These are phyloP conservation scores for Sclerotinia spermophila DNA, from an alignment of 2,329 filamentous ascomycete genomes.

Conservation along the genomic window DNA sequence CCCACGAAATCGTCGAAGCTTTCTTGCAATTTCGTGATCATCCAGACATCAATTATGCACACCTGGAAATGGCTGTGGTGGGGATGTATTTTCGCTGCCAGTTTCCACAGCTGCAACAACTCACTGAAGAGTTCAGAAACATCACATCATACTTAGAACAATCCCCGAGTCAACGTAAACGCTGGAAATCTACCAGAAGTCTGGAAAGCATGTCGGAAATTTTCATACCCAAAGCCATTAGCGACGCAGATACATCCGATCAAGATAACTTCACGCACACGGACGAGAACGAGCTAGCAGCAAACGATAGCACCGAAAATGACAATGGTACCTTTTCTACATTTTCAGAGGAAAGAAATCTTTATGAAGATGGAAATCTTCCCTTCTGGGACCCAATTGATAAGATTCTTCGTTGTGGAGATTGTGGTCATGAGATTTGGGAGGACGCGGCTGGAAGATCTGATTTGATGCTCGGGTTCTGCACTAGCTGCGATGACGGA, in stretches of 20 bases:
- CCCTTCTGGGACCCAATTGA: not conserved
- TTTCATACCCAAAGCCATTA: not conserved
- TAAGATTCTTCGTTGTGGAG: conserved; percentile 25
- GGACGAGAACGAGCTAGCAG: not conserved
- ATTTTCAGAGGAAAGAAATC: not conserved
- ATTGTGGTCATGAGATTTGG: conserved; percentile 32
- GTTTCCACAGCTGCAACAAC: not conserved
- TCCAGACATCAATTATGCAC: not conserved
- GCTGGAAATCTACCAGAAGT: not conserved
- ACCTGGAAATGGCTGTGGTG: not conserved
- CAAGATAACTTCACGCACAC: not conserved
- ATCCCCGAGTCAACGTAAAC: not conserved
- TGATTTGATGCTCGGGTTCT: conserved; percentile 19
- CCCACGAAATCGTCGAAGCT: not conserved
- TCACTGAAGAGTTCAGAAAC: not conserved
- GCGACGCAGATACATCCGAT: not conserved
- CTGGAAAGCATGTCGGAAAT: not conserved
- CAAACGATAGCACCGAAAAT: not conserved
- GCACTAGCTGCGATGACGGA: conserved; percentile 22
- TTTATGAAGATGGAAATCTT: conserved; percentile 11
- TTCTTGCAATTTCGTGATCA: not conserved
- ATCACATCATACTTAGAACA: not conserved
- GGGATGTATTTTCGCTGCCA: not conserved
- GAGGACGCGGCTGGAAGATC: not conserved
- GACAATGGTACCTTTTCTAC: not conserved